A percentile compares a stretch with the other conserved stretches of the same genome.
Conservation (phyloP, 176 grass and related monocot genomes). For the Bothriochloa decipiens region DNA sequence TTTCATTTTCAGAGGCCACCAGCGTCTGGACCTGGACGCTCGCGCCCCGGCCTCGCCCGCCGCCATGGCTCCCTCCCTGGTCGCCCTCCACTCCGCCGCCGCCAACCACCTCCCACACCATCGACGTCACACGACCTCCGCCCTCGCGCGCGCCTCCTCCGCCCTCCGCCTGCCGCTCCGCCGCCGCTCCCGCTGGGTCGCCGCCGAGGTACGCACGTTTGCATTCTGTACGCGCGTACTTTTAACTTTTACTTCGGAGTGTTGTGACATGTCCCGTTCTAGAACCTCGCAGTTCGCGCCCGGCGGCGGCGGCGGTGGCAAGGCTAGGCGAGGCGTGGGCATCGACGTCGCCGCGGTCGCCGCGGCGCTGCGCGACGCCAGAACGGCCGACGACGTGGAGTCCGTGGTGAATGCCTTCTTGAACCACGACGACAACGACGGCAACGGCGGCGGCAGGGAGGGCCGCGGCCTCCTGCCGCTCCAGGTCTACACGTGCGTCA, state of each 20-base stretch:
- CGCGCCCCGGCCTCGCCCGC: background rate
- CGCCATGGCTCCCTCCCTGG: constrained; percentile 48
- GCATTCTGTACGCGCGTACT: background rate
- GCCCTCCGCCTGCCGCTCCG: background rate
- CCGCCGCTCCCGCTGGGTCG: constrained; percentile 23
- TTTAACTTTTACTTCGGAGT: background rate
- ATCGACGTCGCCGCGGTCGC: constrained; percentile 63
- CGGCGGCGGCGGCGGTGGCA: background rate
- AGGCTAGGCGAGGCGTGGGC: constrained; percentile 29
- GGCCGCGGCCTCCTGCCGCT: constrained; percentile 50
- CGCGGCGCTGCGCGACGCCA: constrained; percentile 49
- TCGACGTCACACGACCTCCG: background rate
- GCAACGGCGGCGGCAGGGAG: background rate
- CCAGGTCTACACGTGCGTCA: constrained; percentile 75
- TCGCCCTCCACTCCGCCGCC: constrained; percentile 17
- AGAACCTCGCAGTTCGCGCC: constrained; percentile 33
- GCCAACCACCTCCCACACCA: background rate
- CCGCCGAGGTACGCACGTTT: constrained; percentile 36
- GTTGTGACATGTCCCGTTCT: constrained; percentile 41
- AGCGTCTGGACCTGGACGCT: background rate
- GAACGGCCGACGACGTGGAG: constrained; percentile 65
- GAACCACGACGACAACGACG: background rate
- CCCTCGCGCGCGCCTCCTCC: background rate
- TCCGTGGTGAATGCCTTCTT: constrained; percentile 41
- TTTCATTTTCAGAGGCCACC: constrained; percentile 10